Evolutionary conservation across 768 basidiomycete genomes (phyloP), one percentile per base, ranked within the genome.

Genomic region (Stropharia rugosoannulata): DNA sequence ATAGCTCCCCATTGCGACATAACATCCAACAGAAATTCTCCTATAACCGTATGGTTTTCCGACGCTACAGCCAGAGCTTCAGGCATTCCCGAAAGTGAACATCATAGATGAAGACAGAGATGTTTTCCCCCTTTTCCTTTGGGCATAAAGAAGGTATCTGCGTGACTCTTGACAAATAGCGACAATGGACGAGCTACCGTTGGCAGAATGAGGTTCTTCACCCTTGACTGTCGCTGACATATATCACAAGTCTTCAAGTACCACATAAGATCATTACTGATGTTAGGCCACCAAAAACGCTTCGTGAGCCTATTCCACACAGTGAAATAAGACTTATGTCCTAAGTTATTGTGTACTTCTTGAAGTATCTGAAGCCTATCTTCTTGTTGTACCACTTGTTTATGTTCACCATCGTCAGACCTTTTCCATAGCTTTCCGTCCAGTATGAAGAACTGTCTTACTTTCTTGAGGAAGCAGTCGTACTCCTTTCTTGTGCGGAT

Each of bases 71-170:
- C 22, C 22, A 22, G 22, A 22, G 22, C 19, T 67, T 64, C 0
- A 15, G 52, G 39, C 8, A 18, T 32, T 15, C 22, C n/a, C 56
- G 0, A 67, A 4, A 43, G 42, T n/a, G 42, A 43, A 18, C 42
- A 43, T 0, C 36, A 19, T 10, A 71, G 58, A 7, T 52, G 48
- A 1, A 54, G 66, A 15, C 57, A 18, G 61, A 51, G 39, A 58
- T 60, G 11, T 50, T 15, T 29, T 15, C 59, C 3, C 59, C 58
- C 13, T 46, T 25, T 15, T 58, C 67, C 35, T 40, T n/a, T 22
- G 3, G 55, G 64, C 68, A 78, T 69, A 45, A 66, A 61, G 73
- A 77, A 76, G n/a, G 70, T 68, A 54, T 77, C 69, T 1, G 70
- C 59, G 38, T 76, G 64, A 0, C 69, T 57, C 39, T 70, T 69